phyloP scores from a whole-genome alignment of 768 basidiomycete genomes.

The Mycena crocata region DNA sequence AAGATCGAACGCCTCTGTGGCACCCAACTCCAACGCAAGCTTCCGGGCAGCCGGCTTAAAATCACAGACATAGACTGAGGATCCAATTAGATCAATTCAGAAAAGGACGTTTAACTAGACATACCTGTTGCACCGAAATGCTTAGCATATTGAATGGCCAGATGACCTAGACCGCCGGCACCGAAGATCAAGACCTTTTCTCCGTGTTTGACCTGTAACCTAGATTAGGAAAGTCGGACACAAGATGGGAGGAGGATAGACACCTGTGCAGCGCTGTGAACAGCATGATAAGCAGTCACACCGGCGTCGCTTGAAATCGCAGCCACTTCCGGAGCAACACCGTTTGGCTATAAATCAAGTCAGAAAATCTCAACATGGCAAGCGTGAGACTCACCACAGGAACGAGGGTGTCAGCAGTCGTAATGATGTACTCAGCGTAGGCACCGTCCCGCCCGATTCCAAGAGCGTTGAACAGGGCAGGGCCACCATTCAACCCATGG shows the following conservation, averaged over 20 bases:
- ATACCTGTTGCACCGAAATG: conserved; percentile 37
- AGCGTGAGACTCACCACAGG: conserved; percentile 23
- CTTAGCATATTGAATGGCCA: conserved; percentile 36
- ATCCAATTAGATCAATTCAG: background rate
- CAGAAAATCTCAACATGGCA: too few relatives aligned
- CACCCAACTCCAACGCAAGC: conserved; percentile 38
- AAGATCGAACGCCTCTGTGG: conserved; percentile 33
- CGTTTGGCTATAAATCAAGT: conserved; percentile 20
- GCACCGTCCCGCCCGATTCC: conserved; percentile 31
- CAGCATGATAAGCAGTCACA: conserved; percentile 32
- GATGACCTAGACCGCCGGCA: conserved; percentile 29
- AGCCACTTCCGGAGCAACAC: conserved; percentile 26
- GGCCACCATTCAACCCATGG: conserved; percentile 15
- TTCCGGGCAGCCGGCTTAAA: conserved; percentile 34
- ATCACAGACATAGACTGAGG: conserved; percentile 38
- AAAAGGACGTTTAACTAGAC: too few relatives aligned
- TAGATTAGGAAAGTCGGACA: too few relatives aligned
- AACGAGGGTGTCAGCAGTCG: conserved; percentile 22
- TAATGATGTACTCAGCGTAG: conserved; percentile 32
- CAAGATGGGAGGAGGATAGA: too few relatives aligned
- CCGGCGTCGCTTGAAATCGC: conserved; percentile 33
- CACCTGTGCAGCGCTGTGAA: conserved; percentile 28
- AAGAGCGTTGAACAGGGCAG: conserved; percentile 14
- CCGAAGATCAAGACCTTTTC: conserved; percentile 34
- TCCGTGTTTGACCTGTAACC: conserved; percentile 24